Percentiles rank a stretch among this genome's conserved stretches.
Conservation (phyloP, 257 asterid species). For the Vinca minor region DNA sequence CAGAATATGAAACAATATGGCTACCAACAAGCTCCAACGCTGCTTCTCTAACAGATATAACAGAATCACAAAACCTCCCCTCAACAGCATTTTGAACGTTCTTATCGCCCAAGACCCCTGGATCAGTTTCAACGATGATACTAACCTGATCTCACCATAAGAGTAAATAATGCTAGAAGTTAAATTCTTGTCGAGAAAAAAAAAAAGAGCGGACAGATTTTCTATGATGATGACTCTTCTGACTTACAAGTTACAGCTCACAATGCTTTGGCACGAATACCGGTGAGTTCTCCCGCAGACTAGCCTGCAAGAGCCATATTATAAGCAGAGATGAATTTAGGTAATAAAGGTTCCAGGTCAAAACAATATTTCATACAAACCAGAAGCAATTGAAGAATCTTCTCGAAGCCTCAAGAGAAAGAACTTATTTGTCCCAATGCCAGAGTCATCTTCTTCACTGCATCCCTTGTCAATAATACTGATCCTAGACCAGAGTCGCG, state of each 20-base stretch:
- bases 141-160: constrained; percentile 60
- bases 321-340: constrained; percentile 11
- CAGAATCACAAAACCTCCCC: constrained; percentile 96
- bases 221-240: constrained; percentile 16
- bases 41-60: constrained; percentile 96
- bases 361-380: constrained; percentile 41
- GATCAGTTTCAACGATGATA: constrained; percentile 95
- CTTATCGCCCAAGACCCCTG: constrained; percentile 89
- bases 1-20: constrained; percentile 97
- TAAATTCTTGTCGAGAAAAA: constrained; percentile 12
- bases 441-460: constrained; percentile 63
- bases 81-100: constrained; percentile 91
- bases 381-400: constrained; percentile 91
- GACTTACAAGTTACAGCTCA: constrained; percentile 91
- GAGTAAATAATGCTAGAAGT: constrained; percentile 19
- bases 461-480: constrained; percentile 59
- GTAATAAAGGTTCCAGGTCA: constrained; percentile 14
- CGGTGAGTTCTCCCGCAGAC: constrained; percentile 90
- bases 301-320: constrained; percentile 52
- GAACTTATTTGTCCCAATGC: constrained; percentile 92
- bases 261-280: constrained; percentile 96
- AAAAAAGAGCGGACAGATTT: constrained; percentile 11
- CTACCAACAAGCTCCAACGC: constrained; percentile 99
- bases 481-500: constrained; percentile 54
- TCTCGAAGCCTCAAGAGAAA: constrained; percentile 90